A percentile compares a stretch with the other conserved stretches of the same genome.
These are phyloP conservation scores for Arthrobotrys iridis DNA, from an alignment of 2,329 filamentous ascomycete genomes.

Conservation along the genomic window DNA sequence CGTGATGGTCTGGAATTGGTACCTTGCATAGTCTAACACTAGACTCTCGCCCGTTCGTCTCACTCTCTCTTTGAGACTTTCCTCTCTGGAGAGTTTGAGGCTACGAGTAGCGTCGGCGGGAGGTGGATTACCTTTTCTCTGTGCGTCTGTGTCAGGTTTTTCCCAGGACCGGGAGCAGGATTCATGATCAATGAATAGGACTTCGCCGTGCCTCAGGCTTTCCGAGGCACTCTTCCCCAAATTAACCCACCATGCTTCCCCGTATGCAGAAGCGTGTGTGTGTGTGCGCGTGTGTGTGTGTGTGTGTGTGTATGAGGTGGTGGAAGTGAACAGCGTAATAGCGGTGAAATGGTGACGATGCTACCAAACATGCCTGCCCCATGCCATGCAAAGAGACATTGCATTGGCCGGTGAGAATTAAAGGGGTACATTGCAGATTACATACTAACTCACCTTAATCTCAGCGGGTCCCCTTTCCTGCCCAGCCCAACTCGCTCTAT, in stretches of 20 bases:
- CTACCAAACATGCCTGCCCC: neutral
- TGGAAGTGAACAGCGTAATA: too few species aligned
- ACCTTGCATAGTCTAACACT: conserved; percentile 31
- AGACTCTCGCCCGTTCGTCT: neutral
- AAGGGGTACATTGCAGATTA: conserved; percentile 16
- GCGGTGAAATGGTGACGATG: too few species aligned
- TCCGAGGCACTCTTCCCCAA: too few species aligned
- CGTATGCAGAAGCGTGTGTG: too few species aligned
- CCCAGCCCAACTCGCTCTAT: neutral
- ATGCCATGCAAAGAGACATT: neutral
- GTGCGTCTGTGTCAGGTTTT: neutral
- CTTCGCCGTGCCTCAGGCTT: too few species aligned
- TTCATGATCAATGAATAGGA: too few species aligned
- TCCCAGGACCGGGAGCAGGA: too few species aligned
- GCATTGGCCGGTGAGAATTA: conserved; percentile 17
- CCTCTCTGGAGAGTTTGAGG: neutral
- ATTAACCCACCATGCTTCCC: too few species aligned
- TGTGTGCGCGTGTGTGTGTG: too few species aligned
- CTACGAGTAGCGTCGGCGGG: neutral
- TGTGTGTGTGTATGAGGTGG: too few species aligned
- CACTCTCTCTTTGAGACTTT: neutral
- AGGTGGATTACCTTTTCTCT: neutral
- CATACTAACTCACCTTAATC: neutral
- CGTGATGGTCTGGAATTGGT: conserved; percentile 15
- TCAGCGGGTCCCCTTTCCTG: neutral